phyloP scores from a whole-genome alignment of 2,329 filamentous ascomycete species.

The Cladosporium sp. region DNA sequence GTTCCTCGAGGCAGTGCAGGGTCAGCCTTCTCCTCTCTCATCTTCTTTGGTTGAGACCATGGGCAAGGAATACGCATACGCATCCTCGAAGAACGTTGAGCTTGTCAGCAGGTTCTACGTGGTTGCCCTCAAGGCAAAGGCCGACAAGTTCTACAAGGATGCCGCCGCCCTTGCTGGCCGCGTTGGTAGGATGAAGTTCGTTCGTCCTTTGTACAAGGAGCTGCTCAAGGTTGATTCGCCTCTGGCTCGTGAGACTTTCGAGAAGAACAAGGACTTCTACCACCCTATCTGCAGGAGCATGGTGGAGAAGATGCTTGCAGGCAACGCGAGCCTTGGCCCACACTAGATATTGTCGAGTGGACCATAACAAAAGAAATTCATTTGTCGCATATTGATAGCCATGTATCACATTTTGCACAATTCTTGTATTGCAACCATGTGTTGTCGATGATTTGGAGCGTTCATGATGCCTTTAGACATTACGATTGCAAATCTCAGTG shows the following conservation, averaged over 20 bases:
- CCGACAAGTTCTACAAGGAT: slow-evolving; percentile 67
- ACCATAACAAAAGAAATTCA: background rate
- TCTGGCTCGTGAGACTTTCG: slow-evolving; percentile 79
- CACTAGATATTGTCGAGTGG: background rate
- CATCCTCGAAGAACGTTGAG: slow-evolving; percentile 80
- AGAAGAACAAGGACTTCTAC: slow-evolving; percentile 88
- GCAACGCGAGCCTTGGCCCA: slow-evolving; percentile 3
- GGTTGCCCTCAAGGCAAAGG: slow-evolving; percentile 74
- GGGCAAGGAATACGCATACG: slow-evolving; percentile 73
- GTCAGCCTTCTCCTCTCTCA: slow-evolving; percentile 65
- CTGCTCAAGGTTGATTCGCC: slow-evolving; percentile 73
- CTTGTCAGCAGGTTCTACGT: slow-evolving; percentile 78
- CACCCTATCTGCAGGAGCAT: slow-evolving; percentile 88
- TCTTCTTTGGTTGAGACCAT: slow-evolving; percentile 69
- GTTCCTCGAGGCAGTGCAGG: slow-evolving; percentile 79
- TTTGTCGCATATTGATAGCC: background rate
- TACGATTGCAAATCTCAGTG: background rate
- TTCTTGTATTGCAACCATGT: background rate
- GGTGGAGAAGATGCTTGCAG: slow-evolving; percentile 68
- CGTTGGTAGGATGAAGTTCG: slow-evolving; percentile 97
- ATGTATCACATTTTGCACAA: background rate
- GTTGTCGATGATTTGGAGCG: background rate
- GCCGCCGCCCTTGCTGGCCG: slow-evolving; percentile 74
- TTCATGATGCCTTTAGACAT: background rate
- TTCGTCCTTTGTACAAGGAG: slow-evolving; percentile 77